Evolutionary conservation across 1,139 yeast genomes (phyloP), one percentile per base, ranked within the genome.

Genomic region (Candida mesenterica): DNA sequence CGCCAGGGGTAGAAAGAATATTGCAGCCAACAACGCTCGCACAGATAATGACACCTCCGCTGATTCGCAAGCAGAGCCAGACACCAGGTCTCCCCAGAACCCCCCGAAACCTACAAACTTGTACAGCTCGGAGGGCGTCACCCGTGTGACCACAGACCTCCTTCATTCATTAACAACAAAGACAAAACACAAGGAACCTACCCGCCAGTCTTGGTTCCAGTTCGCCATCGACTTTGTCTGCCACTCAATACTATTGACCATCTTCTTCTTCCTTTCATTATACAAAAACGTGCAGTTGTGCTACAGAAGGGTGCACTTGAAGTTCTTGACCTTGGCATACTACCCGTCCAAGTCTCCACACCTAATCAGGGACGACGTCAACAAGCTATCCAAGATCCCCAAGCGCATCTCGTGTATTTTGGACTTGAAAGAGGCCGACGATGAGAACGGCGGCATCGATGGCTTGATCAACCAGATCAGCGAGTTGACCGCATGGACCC

Each of bases 271-370:
- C 24, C 76, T 79, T 51, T 77, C 87, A 8, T 57, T 78, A 29
- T 70, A 68, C 50, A 70, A 84, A 40, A 69, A 76, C 40, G 49
- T 65, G 40, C 75, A 77, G 48, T 79, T 61, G 44, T 53, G 71
- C 20, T 77, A 74, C 56, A 77, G 84, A 48, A 72, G 75, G 41
- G 50, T 75, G 36, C 68, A 74, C 46, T 69, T 87, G 43, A 75
- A 79, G 48, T 65, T 81, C 37, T 64, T 79, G 38, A 79, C 78
- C 38, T 57, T 88, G 37, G 76, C 86, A 7, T 86, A 84, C 57
- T 85, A 82, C 53, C 95, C 95, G 9, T 78, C 85, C 42, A 80
- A 82, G 48, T 80, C 95, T 3, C 97, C 97, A 1, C 89, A 84
- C 50, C 68, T 89, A 41, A 88, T 92, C 45, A 77, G 95, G 44